These are phyloP conservation scores for Lasiodiplodia citricola DNA, from an alignment of 2,329 filamentous ascomycete species.

Conservation along the genomic window DNA sequence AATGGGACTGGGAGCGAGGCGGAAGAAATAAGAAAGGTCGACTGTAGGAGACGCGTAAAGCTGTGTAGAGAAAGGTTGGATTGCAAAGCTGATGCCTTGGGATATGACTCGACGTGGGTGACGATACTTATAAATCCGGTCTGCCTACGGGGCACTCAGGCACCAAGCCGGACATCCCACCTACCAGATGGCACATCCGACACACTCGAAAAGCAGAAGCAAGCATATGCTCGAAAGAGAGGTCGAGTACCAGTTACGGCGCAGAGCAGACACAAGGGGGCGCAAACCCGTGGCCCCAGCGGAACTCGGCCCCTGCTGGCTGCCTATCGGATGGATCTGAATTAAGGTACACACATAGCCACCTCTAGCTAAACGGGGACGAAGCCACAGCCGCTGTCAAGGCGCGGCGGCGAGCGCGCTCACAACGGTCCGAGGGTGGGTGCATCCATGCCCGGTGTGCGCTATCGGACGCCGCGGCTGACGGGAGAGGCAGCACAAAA, in stretches of 20 bases:
- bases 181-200: conserved; percentile 15
- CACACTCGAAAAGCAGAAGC: conserved; percentile 10
- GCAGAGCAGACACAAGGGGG: conserved; percentile 18
- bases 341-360: conserved; percentile 21
- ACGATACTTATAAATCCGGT: conserved; percentile 19
- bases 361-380: conserved; percentile 4
- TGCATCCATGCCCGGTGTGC: conserved; percentile 4
- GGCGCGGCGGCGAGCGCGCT: conserved; percentile 11
- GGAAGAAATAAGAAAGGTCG: conserved; percentile 14
- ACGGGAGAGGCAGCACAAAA: conserved; percentile 17
- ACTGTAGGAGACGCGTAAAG: not conserved
- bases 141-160: conserved; percentile 19
- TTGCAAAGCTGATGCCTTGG: conserved; percentile 19
- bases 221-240: conserved; percentile 19
- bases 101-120: conserved; percentile 20
- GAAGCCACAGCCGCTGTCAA: conserved; percentile 26
- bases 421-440: conserved; percentile 11
- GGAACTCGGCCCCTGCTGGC: conserved; percentile 15
- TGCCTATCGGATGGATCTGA: conserved; percentile 20
- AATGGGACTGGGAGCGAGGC: not conserved
- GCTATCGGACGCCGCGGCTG: conserved; percentile 22
- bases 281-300: conserved; percentile 23
- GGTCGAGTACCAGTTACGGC: conserved; percentile 5
- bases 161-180: conserved; percentile 14
- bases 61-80: conserved; percentile 13